A percentile compares a stretch with the other conserved stretches of the same genome.
Conservation (phyloP, 2,329 filamentous ascomycete species). For the Madurella fahalii region DNA sequence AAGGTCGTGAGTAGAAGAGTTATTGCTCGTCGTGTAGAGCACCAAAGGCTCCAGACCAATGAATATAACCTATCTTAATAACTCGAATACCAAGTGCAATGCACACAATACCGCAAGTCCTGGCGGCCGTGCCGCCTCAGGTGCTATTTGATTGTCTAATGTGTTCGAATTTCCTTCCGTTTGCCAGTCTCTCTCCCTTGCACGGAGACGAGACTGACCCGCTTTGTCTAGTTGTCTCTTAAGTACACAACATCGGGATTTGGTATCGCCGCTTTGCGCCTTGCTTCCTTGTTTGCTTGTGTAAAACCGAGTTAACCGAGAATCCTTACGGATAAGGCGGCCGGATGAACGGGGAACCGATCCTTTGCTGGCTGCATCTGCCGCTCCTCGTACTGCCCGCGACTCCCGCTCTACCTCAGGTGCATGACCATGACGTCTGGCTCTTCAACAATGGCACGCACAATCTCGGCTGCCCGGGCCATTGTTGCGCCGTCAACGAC, state of each 20-base stretch:
- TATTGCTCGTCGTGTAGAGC: no score
- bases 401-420: constrained; percentile 53
- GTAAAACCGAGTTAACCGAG: neutral
- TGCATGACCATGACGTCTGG: constrained; percentile 84
- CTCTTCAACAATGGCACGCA: constrained; percentile 74
- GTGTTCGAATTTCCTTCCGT: no score
- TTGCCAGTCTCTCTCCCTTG: no score
- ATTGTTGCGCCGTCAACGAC: constrained; percentile 94
- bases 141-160: no score
- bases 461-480: constrained; percentile 81
- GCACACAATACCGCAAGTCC: no score
- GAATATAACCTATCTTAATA: no score
- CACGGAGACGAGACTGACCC: neutral
- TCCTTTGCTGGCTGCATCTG: neutral
- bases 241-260: neutral
- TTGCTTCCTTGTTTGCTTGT: neutral
- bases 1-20: no score
- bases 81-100: no score
- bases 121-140: no score
- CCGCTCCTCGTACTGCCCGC: neutral
- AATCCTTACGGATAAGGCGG: neutral
- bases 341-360: neutral
- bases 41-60: no score
- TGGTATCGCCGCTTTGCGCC: neutral
- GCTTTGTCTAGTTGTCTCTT: neutral